Base-by-base conservation (phyloP, 768 basidiomycete species). In the Mycena polygramma region DNA sequence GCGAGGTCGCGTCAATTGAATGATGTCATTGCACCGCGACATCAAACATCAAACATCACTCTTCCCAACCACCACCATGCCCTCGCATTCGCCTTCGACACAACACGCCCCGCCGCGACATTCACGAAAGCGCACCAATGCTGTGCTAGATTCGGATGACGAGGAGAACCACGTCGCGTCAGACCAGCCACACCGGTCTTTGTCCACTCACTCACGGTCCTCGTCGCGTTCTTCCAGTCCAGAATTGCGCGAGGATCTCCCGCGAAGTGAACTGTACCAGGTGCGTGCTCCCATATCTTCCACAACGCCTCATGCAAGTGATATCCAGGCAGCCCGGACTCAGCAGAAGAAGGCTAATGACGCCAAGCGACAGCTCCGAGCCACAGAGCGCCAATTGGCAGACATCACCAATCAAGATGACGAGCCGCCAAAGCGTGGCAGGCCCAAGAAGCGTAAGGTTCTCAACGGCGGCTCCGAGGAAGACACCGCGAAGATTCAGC, bases 321-420 rank as follows among this genome's bases (percentile, higher is more conserved):
- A 51, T 8, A 9, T 8, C 49, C 49, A 51, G 49, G 24, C 24
- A 4, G 49, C 49, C 9, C n/a, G n/a, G 13, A 3, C 6, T 4
- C 49, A 51, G 49, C 49, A 51, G 49, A 51, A 51, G 49, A 51
- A 51, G 43, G 43, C 43, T 4, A 45, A 45, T 17, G 51, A 52
- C 26, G 51, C 51, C 4, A 24, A 15, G 26, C 26, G 30, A 17
- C 24, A 55, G 36, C 54, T 55, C 37, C 54, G 35, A 8, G 54
- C 14, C 14, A 7, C 20, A 36, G 4, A 55, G 35, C 54, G 54
- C 7, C 35, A 37, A 37, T 37, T 55, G 35, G 54, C 35, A 7
- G 54, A 55, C 20, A 37, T 55, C 30, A 55, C 54, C 43, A 45
- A 45, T 45, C 43, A 45, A 15, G 15, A 17, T 17, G 43, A 45